Conservation (phyloP, 805 yeast species). For the Saccharomyces jurei region DNA sequence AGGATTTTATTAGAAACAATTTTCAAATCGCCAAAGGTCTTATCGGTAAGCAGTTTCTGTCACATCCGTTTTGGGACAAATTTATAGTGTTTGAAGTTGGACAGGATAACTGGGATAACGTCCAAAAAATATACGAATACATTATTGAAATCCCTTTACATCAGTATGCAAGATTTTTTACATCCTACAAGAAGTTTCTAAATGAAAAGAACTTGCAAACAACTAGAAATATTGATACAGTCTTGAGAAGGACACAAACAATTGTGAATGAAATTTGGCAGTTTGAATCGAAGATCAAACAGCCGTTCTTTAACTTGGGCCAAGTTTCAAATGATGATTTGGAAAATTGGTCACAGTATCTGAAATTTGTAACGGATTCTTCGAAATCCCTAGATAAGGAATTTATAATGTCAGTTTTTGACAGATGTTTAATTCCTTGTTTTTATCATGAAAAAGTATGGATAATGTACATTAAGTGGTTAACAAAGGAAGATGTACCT, state of each 20-base stretch:
- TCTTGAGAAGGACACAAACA: constrained; percentile 41
- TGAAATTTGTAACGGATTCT: constrained; percentile 43
- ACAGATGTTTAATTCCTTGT: constrained; percentile 64
- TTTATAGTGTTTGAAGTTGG: constrained; percentile 54
- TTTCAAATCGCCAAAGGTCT: constrained; percentile 42
- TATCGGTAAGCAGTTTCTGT: constrained; percentile 65
- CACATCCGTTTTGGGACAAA: constrained; percentile 80
- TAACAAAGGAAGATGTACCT: constrained; percentile 24
- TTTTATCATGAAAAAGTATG: constrained; percentile 56
- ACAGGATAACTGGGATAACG: constrained; percentile 31
- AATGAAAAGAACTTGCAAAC: constrained; percentile 4
- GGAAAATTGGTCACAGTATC: constrained; percentile 53
- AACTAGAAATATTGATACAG: constrained; percentile 37
- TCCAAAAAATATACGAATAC: constrained; percentile 36
- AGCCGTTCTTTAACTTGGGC: constrained; percentile 47
- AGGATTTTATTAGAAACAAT: constrained; percentile 30
- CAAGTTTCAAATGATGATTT: constrained; percentile 38
- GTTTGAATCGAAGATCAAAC: constrained; percentile 57
- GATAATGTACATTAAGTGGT: constrained; percentile 57
- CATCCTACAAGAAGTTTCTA: constrained; percentile 34
- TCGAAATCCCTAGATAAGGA: constrained; percentile 21
- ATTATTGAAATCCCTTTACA: constrained; percentile 63
- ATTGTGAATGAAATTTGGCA: constrained; percentile 58
- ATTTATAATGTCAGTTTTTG: constrained; percentile 46
- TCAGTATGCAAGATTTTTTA: constrained; percentile 75